Conservation (phyloP, 2,329 filamentous ascomycete genomes). For the Cadophora sp. region DNA sequence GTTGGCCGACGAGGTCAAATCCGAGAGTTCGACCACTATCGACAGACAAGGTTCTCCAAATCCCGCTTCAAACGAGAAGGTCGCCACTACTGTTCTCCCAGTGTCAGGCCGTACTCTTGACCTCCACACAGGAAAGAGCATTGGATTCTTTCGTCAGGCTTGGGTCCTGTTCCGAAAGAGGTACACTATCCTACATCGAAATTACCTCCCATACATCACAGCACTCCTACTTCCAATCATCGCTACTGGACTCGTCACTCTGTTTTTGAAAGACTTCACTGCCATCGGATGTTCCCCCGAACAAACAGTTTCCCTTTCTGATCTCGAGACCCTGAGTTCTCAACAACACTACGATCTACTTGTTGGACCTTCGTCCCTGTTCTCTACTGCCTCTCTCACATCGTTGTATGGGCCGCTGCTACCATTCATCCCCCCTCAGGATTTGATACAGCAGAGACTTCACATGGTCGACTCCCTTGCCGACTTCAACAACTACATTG, state of each 20-base stretch:
- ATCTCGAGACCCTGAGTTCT: constrained; percentile 37
- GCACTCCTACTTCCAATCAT: constrained; percentile 81
- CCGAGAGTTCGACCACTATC: constrained; percentile 49
- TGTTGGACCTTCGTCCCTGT: constrained; percentile 53
- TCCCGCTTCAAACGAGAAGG: constrained; percentile 37
- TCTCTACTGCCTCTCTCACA: constrained; percentile 44
- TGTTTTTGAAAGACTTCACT: constrained; percentile 70
- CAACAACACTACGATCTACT: constrained; percentile 42
- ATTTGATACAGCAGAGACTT: constrained; percentile 30
- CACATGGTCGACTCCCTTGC: constrained; percentile 64
- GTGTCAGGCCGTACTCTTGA: constrained; percentile 48
- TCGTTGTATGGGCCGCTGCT: constrained; percentile 37
- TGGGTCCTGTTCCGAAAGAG: constrained; percentile 80
- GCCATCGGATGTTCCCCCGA: constrained; percentile 59
- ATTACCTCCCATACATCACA: constrained; percentile 76
- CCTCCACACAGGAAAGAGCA: constrained; percentile 71
- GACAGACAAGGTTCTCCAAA: constrained; percentile 26
- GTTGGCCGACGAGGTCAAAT: constrained; percentile 78
- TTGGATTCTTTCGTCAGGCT: constrained; percentile 74
- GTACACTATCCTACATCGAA: constrained; percentile 76
- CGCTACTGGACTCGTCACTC: constrained; percentile 78
- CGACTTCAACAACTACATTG: constrained; percentile 73
- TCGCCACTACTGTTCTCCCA: constrained; percentile 19
- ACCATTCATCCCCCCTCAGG: constrained; percentile 30
- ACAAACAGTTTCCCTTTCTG: constrained; percentile 53